Conservation (phyloP, 768 basidiomycete genomes). For the Macrolepiota dolichaula region DNA sequence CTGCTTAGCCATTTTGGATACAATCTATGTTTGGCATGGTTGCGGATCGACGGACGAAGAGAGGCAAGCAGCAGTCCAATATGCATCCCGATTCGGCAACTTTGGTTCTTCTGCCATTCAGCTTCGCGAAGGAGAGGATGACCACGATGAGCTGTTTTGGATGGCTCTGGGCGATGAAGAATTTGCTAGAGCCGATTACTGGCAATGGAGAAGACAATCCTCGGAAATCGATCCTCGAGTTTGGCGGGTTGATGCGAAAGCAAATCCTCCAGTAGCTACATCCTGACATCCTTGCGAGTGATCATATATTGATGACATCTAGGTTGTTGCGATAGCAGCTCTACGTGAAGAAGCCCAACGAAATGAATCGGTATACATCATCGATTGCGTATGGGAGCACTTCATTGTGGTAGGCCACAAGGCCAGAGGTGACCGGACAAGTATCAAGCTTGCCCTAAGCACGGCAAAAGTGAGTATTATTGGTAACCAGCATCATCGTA, state of each 20-base stretch:
- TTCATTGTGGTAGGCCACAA: conserved; percentile 69
- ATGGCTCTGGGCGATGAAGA: conserved; percentile 75
- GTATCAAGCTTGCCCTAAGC: conserved; percentile 61
- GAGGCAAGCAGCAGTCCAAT: conserved; percentile 57
- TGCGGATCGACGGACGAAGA: conserved; percentile 61
- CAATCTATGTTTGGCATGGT: conserved; percentile 81
- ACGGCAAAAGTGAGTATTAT: conserved; percentile 46
- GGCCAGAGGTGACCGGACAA: conserved; percentile 55
- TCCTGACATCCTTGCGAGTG: not conserved
- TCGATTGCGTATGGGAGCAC: conserved; percentile 79
- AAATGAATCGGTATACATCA: conserved; percentile 52
- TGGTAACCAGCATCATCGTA: not conserved
- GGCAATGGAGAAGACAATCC: conserved; percentile 64
- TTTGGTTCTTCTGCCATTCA: conserved; percentile 39
- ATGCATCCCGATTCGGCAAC: conserved; percentile 47
- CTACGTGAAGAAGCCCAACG: conserved; percentile 36
- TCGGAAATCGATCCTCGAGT: conserved; percentile 43
- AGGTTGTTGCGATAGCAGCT: conserved; percentile 47
- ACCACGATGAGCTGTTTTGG: conserved; percentile 81
- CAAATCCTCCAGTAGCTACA: conserved; percentile 37
- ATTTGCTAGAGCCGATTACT: conserved; percentile 79
- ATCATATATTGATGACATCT: not conserved
- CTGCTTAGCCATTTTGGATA: conserved; percentile 66
- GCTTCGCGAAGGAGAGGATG: conserved; percentile 61
- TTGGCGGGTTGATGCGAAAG: conserved; percentile 52